phyloP scores from a whole-genome alignment of 2,329 filamentous ascomycete genomes.

The Microthyrium microscopicum region DNA sequence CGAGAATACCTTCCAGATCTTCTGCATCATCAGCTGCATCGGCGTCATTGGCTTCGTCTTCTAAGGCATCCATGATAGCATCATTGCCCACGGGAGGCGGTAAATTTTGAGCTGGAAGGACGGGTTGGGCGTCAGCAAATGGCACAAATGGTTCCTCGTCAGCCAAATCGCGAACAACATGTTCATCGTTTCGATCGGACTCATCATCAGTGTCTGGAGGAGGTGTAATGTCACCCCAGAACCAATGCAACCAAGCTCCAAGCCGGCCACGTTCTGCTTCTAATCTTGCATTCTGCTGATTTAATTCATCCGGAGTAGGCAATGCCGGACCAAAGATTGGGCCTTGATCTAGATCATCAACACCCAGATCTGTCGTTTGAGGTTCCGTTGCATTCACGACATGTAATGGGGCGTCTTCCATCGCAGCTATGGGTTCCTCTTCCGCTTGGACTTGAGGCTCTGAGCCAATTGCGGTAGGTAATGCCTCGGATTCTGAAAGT shows the following conservation, averaged over 20 bases:
- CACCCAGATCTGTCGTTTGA: not conserved
- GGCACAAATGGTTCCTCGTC: conserved; percentile 45
- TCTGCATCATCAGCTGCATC: conserved; percentile 70
- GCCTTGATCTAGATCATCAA: too few species aligned
- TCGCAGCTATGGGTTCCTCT: not conserved
- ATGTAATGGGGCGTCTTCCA: not conserved
- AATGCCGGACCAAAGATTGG: too few species aligned
- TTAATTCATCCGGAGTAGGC: too few species aligned
- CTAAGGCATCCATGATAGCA: not conserved
- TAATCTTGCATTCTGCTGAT: too few species aligned
- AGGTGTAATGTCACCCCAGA: conserved; percentile 29
- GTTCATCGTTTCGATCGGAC: conserved; percentile 34
- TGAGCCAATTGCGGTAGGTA: too few species aligned
- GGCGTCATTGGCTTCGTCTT: conserved; percentile 42
- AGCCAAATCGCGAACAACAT: conserved; percentile 40
- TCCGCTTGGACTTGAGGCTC: too few species aligned
- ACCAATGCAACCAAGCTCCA: too few species aligned
- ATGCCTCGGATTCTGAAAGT: too few species aligned
- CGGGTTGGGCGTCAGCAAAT: conserved; percentile 27
- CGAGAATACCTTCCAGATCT: conserved; percentile 89
- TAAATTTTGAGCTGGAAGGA: conserved; percentile 13
- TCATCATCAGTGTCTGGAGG: conserved; percentile 12
- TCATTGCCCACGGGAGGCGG: conserved; percentile 24
- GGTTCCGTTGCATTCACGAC: not conserved
- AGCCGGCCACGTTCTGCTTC: too few species aligned